Base-by-base conservation (phyloP, 2,329 filamentous ascomycete species). In the Aspergillus proliferans region DNA sequence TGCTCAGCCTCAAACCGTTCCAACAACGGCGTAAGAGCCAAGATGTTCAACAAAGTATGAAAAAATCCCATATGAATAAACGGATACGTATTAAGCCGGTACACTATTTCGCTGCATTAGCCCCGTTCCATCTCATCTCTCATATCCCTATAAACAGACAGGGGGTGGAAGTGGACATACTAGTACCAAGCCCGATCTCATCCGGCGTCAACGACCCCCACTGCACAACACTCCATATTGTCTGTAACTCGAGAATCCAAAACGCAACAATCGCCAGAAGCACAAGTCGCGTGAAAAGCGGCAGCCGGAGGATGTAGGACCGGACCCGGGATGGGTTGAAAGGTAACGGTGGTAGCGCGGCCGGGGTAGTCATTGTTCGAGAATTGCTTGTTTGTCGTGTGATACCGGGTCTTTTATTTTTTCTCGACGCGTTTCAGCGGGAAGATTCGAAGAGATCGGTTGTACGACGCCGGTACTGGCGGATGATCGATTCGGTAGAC, bases 1-100 rank as follows among this genome's bases (percentile, higher is more conserved):
- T 94, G 84, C 68, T 96, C 92, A 53, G 82, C 81, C 73, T 98
- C 93, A 69, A 97, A 98, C 52, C 91, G 82, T 71, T 96, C 92
- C 67, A 98, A 74, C 46, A 98, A 76, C n/a, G 93, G 93, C 36
- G 85, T 84, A 54, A 97, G 69, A 19, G 89, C 87, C 54, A 94
- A 46, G 21, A 89, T 68, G 70, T 97, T 95, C 64, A 94, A 74
- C 47, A 91, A 63, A 52, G 85, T 79, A 70, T 97, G 93, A 59
- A 95, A 75, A 66, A 94, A 79, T 60, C 86, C 86, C 41, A 83
- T 70, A 66, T 98, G 93, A 52, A 96, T 83, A 49, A 98, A 76
- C 1, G 91, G 89, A 64, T 89, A 98, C 0, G 92, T 94, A 66
- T 95, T 96, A 33, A 95, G 79, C 52, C 93, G 85, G 71, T 96